Conservation (phyloP, 768 basidiomycete genomes). For the Floccularia luteovirens region DNA sequence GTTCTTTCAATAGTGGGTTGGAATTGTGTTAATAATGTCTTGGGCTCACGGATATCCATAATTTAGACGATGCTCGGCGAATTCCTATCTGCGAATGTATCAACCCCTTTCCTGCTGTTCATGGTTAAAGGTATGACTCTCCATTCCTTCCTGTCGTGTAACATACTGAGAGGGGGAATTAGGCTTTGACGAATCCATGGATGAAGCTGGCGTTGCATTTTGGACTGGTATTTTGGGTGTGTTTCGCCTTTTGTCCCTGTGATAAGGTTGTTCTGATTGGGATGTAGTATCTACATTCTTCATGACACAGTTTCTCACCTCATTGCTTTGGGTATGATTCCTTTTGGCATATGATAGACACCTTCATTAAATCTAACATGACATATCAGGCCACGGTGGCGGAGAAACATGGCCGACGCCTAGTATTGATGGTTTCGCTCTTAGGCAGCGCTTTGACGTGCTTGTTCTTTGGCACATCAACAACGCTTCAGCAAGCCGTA, state of each 20-base stretch:
- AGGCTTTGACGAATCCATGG: slow-evolving; percentile 66
- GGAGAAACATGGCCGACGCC: slow-evolving; percentile 80
- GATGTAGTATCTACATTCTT: slow-evolving; percentile 74
- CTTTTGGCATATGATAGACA: slow-evolving; percentile 5
- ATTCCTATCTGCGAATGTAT: slow-evolving; percentile 89
- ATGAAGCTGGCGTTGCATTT: slow-evolving; percentile 82
- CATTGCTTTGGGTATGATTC: slow-evolving; percentile 80
- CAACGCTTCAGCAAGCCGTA: slow-evolving; percentile 72
- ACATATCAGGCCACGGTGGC: slow-evolving; percentile 79
- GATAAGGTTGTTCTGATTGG: slow-evolving; percentile 9
- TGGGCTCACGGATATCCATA: not conserved
- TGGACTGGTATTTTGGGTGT: slow-evolving; percentile 82
- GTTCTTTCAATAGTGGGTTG: slow-evolving; percentile 84
- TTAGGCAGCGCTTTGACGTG: slow-evolving; percentile 81
- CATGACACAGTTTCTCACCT: slow-evolving; percentile 93
- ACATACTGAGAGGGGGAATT: slow-evolving; percentile 3
- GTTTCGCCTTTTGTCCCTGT: slow-evolving; percentile 10
- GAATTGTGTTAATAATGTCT: not conserved
- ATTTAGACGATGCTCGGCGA: slow-evolving; percentile 87
- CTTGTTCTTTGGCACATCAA: slow-evolving; percentile 70
- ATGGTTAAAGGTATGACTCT: slow-evolving; percentile 75
- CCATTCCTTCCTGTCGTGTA: slow-evolving; percentile 1
- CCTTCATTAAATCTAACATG: slow-evolving; percentile 7
- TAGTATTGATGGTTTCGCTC: slow-evolving; percentile 79
- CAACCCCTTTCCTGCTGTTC: slow-evolving; percentile 86